Percentiles rank a stretch among this genome's conserved stretches.
phyloP scores from a whole-genome alignment of 1,139 yeast genomes.

The Zygosaccharomyces sapae region DNA sequence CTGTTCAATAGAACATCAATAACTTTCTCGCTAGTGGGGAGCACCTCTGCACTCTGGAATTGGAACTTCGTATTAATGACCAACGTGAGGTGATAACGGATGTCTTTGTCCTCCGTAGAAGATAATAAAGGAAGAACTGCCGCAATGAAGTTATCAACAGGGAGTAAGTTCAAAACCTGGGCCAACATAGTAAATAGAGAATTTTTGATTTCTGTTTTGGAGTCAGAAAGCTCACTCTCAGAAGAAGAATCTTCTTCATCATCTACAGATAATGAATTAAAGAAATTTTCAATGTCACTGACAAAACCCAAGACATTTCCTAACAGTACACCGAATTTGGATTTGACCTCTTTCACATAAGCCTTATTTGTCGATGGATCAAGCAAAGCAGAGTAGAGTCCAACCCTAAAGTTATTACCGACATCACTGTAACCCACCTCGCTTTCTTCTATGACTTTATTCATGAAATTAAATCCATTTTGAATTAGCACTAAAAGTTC shows the following conservation, averaged over 20 bases:
- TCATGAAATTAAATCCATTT: constrained; percentile 52
- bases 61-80: constrained; percentile 70
- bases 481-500: constrained; percentile 51
- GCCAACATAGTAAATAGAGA: constrained; percentile 50
- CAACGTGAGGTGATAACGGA: constrained; percentile 51
- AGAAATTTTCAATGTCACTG: constrained; percentile 19
- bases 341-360: constrained; percentile 37
- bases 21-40: constrained; percentile 47
- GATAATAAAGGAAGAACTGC: constrained; percentile 53
- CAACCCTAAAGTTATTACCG: constrained; percentile 50
- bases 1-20: constrained; percentile 49
- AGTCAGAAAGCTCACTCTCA: constrained; percentile 23
- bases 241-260: constrained; percentile 20
- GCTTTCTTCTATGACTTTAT: constrained; percentile 42
- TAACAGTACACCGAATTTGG: constrained; percentile 44
- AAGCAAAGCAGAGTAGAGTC: constrained; percentile 53
- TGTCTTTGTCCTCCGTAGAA: constrained; percentile 35
- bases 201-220: constrained; percentile 27
- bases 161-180: constrained; percentile 63
- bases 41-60: constrained; percentile 55
- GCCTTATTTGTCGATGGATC: constrained; percentile 42
- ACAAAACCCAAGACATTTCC: constrained; percentile 39
- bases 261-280: constrained; percentile 8
- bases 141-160: constrained; percentile 65
- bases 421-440: constrained; percentile 45